A percentile compares a stretch with the other conserved stretches of the same genome.
Evolutionary conservation across 2,329 filamentous ascomycete genomes (phyloP).

Genomic region (Mycogone perniciosa): DNA sequence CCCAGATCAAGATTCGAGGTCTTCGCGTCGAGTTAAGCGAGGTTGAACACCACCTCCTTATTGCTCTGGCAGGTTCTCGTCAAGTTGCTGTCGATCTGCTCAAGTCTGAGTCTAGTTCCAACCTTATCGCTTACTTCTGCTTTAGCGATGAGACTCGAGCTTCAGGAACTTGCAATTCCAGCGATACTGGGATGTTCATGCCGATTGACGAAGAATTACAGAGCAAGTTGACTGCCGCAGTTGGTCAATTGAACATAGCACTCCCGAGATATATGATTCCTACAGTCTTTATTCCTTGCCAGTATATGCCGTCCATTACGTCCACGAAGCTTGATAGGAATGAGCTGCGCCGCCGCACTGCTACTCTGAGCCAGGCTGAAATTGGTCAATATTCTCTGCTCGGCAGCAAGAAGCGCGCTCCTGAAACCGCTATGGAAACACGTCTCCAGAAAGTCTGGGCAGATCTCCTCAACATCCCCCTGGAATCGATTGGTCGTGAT

Average conservation of each 20-base stretch:
- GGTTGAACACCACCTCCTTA: constrained; percentile 3
- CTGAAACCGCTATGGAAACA: constrained; percentile 15
- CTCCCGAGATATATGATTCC: constrained; percentile 8
- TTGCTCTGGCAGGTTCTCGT: not conserved
- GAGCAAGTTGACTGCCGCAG: not conserved
- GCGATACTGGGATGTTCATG: not conserved
- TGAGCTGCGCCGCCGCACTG: constrained; percentile 1
- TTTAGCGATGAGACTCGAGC: not conserved
- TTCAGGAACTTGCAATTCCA: not conserved
- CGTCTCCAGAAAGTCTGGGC: constrained; percentile 15
- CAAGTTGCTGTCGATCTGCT: constrained; percentile 12
- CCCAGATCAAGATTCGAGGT: constrained; percentile 5
- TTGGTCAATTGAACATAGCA: not conserved
- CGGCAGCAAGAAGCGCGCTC: constrained; percentile 15
- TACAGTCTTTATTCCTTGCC: constrained; percentile 1
- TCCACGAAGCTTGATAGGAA: constrained; percentile 11
- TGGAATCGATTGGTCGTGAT: constrained; percentile 13
- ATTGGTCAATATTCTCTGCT: constrained; percentile 19
- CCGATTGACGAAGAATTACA: constrained; percentile 2
- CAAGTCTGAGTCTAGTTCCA: not conserved
- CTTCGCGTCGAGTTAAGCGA: constrained; percentile 6
- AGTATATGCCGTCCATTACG: constrained; percentile 2
- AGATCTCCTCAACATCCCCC: constrained; percentile 9
- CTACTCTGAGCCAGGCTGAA: not conserved
- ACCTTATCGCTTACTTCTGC: constrained; percentile 6